Evolutionary conservation across 2,329 filamentous ascomycete genomes (phyloP).

Genomic region (Arthrobotrys sinensis): DNA sequence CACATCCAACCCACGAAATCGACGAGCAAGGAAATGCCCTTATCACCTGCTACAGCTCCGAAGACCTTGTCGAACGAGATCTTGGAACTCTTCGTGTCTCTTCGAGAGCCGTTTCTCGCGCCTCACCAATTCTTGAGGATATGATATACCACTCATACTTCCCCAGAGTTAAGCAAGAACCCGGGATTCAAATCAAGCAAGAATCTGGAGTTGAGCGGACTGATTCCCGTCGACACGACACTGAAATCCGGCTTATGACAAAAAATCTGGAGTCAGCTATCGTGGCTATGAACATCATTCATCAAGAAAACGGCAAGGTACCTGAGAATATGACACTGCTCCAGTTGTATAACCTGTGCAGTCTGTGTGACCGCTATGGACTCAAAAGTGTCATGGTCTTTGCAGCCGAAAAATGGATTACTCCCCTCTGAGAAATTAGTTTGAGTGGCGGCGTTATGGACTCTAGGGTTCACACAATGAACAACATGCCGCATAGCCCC

Average conservation of each 20-base stretch:
- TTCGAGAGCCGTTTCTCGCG: not conserved
- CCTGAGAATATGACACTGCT: conserved; percentile 2
- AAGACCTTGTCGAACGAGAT: not conserved
- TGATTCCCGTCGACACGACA: not conserved
- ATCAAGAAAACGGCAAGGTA: conserved; percentile 10
- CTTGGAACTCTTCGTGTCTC: too few species aligned
- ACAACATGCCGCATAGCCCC: too few species aligned
- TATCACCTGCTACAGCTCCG: conserved; percentile 7
- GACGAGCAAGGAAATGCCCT: conserved; percentile 18
- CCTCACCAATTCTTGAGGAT: not conserved
- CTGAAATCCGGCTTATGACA: conserved; percentile 9
- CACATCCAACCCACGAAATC: not conserved
- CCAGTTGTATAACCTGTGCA: conserved; percentile 22
- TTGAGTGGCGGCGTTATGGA: too few species aligned
- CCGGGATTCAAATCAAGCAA: not conserved
- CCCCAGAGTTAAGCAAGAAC: not conserved
- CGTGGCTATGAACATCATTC: conserved; percentile 25
- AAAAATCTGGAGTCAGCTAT: conserved; percentile 2
- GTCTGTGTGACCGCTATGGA: conserved; percentile 16
- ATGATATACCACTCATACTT: not conserved
- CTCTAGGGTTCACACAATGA: too few species aligned
- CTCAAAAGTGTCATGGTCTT: not conserved
- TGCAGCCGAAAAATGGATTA: not conserved
- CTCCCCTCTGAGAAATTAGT: too few species aligned
- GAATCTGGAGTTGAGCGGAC: not conserved